phyloP scores from a whole-genome alignment of 768 basidiomycete species.

The Lactifluus pinguis region DNA sequence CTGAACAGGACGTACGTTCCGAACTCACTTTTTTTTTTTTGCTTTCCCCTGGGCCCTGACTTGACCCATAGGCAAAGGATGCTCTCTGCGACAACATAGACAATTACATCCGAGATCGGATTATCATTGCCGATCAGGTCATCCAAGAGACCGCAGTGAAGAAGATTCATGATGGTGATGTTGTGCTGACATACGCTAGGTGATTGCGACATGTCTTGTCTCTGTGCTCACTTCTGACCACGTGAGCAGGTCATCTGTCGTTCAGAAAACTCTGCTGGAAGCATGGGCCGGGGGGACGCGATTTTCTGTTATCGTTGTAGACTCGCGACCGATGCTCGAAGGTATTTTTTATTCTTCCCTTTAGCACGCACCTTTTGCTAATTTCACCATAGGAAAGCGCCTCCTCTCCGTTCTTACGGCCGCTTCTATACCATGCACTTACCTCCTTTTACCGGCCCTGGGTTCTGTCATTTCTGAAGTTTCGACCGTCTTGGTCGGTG shows the following conservation, averaged over 20 bases:
- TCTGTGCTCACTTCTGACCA: conserved; percentile 2
- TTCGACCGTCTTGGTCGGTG: conserved; percentile 81
- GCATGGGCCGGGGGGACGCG: conserved; percentile 65
- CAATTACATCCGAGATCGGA: conserved; percentile 88
- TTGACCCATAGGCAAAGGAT: conserved; percentile 66
- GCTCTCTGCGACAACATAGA: conserved; percentile 78
- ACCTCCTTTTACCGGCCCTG: conserved; percentile 82
- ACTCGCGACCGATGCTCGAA: conserved; percentile 92
- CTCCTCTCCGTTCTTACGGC: conserved; percentile 62
- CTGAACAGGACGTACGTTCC: conserved; percentile 81
- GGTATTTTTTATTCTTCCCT: conserved; percentile 34
- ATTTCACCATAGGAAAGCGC: conserved; percentile 52
- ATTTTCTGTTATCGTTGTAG: conserved; percentile 89
- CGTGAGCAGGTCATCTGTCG: conserved; percentile 75
- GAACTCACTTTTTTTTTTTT: neutral
- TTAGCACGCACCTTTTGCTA: neutral
- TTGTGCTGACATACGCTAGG: conserved; percentile 90
- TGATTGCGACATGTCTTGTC: conserved; percentile 23
- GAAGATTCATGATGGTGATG: conserved; percentile 93
- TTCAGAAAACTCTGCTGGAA: conserved; percentile 78
- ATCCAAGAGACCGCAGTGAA: conserved; percentile 82
- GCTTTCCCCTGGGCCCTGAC: neutral
- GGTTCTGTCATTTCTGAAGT: conserved; percentile 73
- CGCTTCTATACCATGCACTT: conserved; percentile 75
- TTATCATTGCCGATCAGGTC: conserved; percentile 87